A percentile compares a stretch with the other conserved stretches of the same genome.
Evolutionary conservation across 306 rosid species (phyloP).

Genomic region (Phaseolus lunatus): DNA sequence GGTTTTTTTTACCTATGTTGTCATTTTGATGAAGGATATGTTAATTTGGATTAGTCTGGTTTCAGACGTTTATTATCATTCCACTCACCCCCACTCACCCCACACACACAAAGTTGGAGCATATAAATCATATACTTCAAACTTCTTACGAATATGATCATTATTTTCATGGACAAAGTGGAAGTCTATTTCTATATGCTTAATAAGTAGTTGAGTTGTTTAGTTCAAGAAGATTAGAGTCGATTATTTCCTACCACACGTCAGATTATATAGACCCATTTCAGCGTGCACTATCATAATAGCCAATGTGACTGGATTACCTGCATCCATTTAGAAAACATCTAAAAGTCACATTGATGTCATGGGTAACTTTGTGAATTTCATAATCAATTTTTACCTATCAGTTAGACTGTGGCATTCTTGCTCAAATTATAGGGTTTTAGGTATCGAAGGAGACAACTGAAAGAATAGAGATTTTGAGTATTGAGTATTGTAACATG

Average conservation of each 20-base stretch:
- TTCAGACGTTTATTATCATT: no score
- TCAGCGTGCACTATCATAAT: not conserved
- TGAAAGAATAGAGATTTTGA: not conserved
- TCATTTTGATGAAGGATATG: not conserved
- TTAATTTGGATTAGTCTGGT: not conserved
- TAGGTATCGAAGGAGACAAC: not conserved
- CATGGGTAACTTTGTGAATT: conserved; percentile 31
- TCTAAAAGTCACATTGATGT: conserved; percentile 1
- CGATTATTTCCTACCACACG: conserved; percentile 6
- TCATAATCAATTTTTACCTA: not conserved
- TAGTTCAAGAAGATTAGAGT: conserved; percentile 13
- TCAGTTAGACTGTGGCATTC: conserved; percentile 1
- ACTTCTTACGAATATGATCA: no score
- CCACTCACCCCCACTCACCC: no score
- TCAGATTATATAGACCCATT: conserved; percentile 27
- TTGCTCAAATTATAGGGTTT: not conserved
- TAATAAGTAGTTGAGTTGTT: not conserved
- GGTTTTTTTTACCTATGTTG: not conserved
- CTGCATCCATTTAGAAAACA: conserved; percentile 5
- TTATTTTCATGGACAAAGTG: no score
- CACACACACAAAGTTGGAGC: no score
- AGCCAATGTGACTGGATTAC: conserved; percentile 11
- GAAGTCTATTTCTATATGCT: no score
- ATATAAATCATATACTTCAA: no score
- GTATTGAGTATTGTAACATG: not conserved